Conservation (phyloP, 202 grass and related monocot species). For the Brachypodium distachyon region DNA sequence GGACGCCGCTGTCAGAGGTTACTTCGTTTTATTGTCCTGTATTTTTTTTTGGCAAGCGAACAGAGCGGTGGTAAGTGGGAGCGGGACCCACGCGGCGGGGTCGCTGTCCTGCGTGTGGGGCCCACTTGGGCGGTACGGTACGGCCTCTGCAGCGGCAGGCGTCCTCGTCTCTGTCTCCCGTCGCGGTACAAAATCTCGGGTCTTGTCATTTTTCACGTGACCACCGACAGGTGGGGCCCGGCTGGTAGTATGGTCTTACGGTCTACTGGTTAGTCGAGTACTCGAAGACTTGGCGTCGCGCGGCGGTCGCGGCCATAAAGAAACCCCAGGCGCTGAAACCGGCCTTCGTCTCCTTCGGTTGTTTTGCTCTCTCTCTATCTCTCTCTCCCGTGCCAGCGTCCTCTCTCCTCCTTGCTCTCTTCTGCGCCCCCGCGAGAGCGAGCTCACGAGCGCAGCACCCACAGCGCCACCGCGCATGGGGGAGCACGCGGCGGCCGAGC, state of each 20-base stretch:
- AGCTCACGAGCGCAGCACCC: not conserved
- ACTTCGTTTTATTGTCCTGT: too few relatives aligned
- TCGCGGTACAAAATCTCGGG: not conserved
- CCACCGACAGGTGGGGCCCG: too few relatives aligned
- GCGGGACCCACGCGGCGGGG: not conserved
- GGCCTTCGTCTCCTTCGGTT: not conserved
- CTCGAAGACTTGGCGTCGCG: not conserved
- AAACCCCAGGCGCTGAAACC: not conserved
- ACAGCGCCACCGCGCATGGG: slow-evolving; percentile 34
- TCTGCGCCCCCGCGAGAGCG: too few relatives aligned
- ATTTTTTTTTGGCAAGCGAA: too few relatives aligned
- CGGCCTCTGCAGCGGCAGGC: not conserved
- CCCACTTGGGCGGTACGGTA: too few relatives aligned
- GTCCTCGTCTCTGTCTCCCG: too few relatives aligned
- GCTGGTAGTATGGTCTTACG: too few relatives aligned
- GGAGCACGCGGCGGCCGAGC: not conserved
- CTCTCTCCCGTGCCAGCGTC: too few relatives aligned
- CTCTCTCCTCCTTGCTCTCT: too few relatives aligned
- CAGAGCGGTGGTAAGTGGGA: not conserved
- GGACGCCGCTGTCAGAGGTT: not conserved
- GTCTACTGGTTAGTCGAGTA: not conserved
- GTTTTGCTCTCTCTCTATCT: not conserved
- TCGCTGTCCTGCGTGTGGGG: too few relatives aligned
- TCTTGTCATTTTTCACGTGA: not conserved
- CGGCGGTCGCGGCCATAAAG: slow-evolving; percentile 19